A percentile compares a stretch with the other conserved stretches of the same genome.
Conservation (phyloP, 257 asterid genomes). For the Gentiana dahurica region DNA sequence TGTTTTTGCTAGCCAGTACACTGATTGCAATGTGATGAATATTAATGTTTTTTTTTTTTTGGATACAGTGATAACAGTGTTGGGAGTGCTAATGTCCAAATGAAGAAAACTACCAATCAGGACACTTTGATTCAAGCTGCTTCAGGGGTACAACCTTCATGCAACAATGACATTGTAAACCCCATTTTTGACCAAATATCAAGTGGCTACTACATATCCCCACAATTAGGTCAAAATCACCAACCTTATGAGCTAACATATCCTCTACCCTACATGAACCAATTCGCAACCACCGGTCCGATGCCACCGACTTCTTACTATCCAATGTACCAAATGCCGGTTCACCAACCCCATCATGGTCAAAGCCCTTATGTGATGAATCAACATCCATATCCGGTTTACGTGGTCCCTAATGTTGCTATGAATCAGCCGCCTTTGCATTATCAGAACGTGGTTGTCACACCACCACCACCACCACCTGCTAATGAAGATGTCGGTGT, state of each 20-base stretch:
- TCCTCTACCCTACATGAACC: slow-evolving; percentile 47
- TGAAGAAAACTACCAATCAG: slow-evolving; percentile 27
- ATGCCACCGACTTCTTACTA: slow-evolving; percentile 49
- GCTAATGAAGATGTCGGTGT: slow-evolving; percentile 32
- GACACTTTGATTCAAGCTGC: slow-evolving; percentile 46
- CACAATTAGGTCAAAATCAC: slow-evolving; percentile 36
- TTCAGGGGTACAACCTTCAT: slow-evolving; percentile 30
- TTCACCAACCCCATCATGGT: slow-evolving; percentile 24
- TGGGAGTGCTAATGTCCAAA: slow-evolving; percentile 32
- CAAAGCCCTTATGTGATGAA: slow-evolving; percentile 33
- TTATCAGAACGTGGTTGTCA: slow-evolving; percentile 26
- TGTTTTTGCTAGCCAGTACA: too few species aligned
- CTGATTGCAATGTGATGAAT: too few species aligned
- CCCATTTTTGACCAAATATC: slow-evolving; percentile 25
- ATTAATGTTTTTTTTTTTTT: background rate
- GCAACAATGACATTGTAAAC: slow-evolving; percentile 19
- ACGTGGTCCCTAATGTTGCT: slow-evolving; percentile 33
- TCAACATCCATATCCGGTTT: slow-evolving; percentile 51
- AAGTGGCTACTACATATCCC: slow-evolving; percentile 40
- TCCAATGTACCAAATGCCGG: slow-evolving; percentile 61
- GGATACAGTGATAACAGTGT: slow-evolving; percentile 45
- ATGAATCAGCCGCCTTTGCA: slow-evolving; percentile 34
- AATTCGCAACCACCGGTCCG: slow-evolving; percentile 28
- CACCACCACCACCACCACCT: slow-evolving; percentile 13
- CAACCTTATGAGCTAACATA: slow-evolving; percentile 42